phyloP scores from a whole-genome alignment of 2,329 filamentous ascomycete species.

The Ilyonectria destructans region DNA sequence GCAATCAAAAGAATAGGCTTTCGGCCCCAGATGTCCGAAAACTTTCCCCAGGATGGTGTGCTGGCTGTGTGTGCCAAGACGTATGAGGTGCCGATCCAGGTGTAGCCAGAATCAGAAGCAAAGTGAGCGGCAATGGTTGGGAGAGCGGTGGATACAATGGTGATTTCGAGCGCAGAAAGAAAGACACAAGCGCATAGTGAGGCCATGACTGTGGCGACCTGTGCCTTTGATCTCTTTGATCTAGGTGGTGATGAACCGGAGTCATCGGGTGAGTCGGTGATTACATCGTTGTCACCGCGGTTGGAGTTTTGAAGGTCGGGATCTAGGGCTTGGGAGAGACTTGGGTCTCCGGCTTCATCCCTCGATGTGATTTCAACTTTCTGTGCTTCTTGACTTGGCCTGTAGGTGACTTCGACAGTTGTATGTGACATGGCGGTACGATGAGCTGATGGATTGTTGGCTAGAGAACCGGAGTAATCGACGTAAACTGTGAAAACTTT shows the following conservation, averaged over 20 bases:
- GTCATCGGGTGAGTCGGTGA: neutral
- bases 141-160: conserved; percentile 74
- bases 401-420: neutral
- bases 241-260: neutral
- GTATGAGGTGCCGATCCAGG: conserved; percentile 85
- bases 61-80: conserved; percentile 79
- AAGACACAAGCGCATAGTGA: conserved; percentile 60
- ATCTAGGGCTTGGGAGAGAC: neutral
- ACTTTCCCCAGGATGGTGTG: conserved; percentile 80
- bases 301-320: neutral
- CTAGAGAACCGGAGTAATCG: neutral
- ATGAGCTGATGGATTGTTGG: neutral
- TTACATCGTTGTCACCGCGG: neutral
- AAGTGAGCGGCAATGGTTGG: conserved; percentile 74
- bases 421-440: conserved; percentile 36
- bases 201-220: conserved; percentile 53
- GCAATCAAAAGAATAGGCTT: conserved; percentile 68
- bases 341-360: neutral
- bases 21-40: conserved; percentile 73
- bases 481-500: too few relatives aligned
- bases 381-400: neutral
- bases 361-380: neutral
- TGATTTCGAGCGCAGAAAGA: conserved; percentile 66
- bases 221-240: conserved; percentile 34
- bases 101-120: conserved; percentile 76